Conservation (phyloP, 148 eudicot genomes). For the Camellia sinensis region DNA sequence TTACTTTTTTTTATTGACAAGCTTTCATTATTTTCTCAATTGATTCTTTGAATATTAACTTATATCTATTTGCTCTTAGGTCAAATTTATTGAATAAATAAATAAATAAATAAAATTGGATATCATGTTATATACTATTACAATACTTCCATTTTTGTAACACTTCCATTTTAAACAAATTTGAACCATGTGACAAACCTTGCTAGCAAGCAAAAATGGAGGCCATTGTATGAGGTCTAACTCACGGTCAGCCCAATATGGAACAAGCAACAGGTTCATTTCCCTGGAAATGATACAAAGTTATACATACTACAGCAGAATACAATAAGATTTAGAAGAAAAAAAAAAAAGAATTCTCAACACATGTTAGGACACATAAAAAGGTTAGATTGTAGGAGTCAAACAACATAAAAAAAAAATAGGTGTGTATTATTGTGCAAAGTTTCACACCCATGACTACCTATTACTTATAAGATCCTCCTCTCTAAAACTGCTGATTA, state of each 20-base stretch:
- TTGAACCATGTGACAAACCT: slow-evolving; percentile 30
- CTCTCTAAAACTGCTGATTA: slow-evolving; percentile 88
- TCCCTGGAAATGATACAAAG: slow-evolving; percentile 53
- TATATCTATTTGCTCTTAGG: too few species aligned
- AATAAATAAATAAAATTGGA: too few species aligned
- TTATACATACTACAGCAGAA: slow-evolving; percentile 6
- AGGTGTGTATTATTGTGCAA: not conserved
- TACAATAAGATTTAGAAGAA: not conserved
- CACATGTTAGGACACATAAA: not conserved
- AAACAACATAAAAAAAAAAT: slow-evolving; percentile 43
- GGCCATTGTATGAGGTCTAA: slow-evolving; percentile 96
- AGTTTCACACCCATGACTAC: slow-evolving; percentile 3
- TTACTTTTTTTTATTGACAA: too few species aligned
- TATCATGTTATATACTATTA: too few species aligned
- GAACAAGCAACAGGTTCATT: slow-evolving; percentile 95
- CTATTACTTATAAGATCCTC: slow-evolving; percentile 75
- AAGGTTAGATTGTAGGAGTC: too few species aligned
- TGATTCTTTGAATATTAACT: too few species aligned
- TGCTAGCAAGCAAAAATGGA: slow-evolving; percentile 85
- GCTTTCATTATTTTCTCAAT: too few species aligned
- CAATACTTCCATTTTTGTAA: too few species aligned
- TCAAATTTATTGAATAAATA: too few species aligned
- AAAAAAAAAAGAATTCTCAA: not conserved
- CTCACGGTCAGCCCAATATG: slow-evolving; percentile 96
- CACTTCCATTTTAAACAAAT: not conserved